Evolutionary conservation across 2,329 filamentous ascomycete species (phyloP), one percentile per base, ranked within the genome.

Genomic region (Aspergillus proliferans): DNA sequence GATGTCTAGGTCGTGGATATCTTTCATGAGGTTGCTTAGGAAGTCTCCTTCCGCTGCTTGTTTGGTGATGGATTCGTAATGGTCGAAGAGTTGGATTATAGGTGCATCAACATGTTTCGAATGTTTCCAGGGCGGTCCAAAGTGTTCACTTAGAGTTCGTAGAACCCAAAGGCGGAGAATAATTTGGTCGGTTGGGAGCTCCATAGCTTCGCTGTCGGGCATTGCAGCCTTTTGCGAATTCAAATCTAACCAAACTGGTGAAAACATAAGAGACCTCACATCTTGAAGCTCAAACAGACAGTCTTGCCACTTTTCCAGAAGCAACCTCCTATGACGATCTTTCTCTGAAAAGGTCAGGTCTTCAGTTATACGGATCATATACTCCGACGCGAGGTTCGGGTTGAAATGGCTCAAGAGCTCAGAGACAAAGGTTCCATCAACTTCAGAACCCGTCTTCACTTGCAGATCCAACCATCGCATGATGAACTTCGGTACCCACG

Each of bases 291-390:
- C 50, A 2, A 50, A 28, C 24, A 70, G 53, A 45, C 56, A 66
- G 18, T 57, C 52, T 42, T 54, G 57, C 68, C 70, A 71, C 47
- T 50, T 51, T 39, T 58, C 47, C n/a, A 72, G 52, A 19, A 63
- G 41, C 36, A 48, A 46, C 12, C 46, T 26, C 38, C 57, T 56
- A 10, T 45, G 24, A 9, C 52, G 39, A 7, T 50, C 51, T 47
- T 59, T 54, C 36, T 44, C 40, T 12, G 53, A 39, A 21, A 61
- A 58, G 22, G 60, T 49, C 36, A 72, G 45, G 19, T 34, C 47
- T 49, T 71, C 64, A 1, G 70, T 70, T 3, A 67, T 58, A 21
- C 55, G 44, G 28, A 70, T 53, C 8, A 72, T 60, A 46, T 57
- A 61, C 19, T 51, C 51, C 7, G 63, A 53, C 21, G 58, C 58